phyloP scores from a whole-genome alignment of 2,329 filamentous ascomycete genomes.

The Cordyceps farinosa region DNA sequence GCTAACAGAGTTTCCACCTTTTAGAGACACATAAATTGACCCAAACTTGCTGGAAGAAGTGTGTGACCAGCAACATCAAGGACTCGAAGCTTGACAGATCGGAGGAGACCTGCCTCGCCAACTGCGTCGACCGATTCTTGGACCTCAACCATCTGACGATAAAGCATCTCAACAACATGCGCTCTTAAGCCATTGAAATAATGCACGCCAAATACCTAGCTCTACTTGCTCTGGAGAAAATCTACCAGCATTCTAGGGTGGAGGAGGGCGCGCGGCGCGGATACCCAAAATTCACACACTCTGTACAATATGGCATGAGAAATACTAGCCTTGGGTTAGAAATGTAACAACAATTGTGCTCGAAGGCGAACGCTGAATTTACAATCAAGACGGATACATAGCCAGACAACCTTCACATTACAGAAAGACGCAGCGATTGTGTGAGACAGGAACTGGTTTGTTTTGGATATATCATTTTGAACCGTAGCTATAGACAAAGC shows the following conservation, averaged over 20 bases:
- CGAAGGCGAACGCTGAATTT: not conserved
- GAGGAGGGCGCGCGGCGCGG: not conserved
- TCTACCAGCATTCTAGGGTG: not conserved
- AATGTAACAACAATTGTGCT: not conserved
- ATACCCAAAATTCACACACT: not conserved
- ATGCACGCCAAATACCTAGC: not conserved
- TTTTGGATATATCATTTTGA: slow-evolving; percentile 34
- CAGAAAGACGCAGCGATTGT: not conserved
- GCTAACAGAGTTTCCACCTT: slow-evolving; percentile 17
- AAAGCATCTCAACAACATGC: slow-evolving; percentile 70
- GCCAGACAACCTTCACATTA: not conserved
- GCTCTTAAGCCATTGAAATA: slow-evolving; percentile 25
- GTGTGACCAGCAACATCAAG: slow-evolving; percentile 71
- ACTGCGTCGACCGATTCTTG: slow-evolving; percentile 92
- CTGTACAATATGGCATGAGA: not conserved
- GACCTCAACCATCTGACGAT: slow-evolving; percentile 84
- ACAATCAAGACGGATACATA: not conserved
- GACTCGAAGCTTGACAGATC: slow-evolving; percentile 66
- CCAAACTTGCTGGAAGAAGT: slow-evolving; percentile 93
- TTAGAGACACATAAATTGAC: slow-evolving; percentile 54
- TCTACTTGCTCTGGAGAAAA: not conserved
- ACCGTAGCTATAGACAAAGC: slow-evolving; percentile 17
- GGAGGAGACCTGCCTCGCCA: slow-evolving; percentile 82
- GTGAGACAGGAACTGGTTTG: slow-evolving; percentile 25
- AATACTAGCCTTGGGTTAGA: not conserved